Percentiles rank a stretch among this genome's conserved stretches.
Evolutionary conservation across 2,329 filamentous ascomycete genomes (phyloP).

Genomic region (Zelopaecilomyces penicillatus): DNA sequence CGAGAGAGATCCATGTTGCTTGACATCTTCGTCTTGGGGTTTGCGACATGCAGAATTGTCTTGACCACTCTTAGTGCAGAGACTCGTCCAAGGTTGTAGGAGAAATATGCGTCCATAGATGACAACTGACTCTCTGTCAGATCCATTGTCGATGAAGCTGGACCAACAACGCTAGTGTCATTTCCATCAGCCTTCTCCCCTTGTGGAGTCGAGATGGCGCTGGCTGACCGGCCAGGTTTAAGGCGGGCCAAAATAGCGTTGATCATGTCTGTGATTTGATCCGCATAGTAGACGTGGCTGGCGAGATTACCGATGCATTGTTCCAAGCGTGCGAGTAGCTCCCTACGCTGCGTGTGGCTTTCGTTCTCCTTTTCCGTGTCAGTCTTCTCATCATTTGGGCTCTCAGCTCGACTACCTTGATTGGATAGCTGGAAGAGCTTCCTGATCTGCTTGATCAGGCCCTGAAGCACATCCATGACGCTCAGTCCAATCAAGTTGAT

Average conservation of each 20-base stretch:
- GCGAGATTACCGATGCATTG: constrained; percentile 83
- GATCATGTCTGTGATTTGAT: constrained; percentile 94
- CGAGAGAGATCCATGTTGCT: constrained; percentile 58
- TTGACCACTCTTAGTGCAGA: constrained; percentile 72
- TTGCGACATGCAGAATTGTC: constrained; percentile 73
- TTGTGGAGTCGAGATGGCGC: constrained; percentile 34
- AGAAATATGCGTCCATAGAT: constrained; percentile 43
- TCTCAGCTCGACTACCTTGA: constrained; percentile 23
- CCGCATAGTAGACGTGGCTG: constrained; percentile 92
- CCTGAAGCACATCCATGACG: constrained; percentile 87
- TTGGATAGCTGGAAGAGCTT: constrained; percentile 60
- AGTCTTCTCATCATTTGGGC: constrained; percentile 25
- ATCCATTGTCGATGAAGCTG: constrained; percentile 30
- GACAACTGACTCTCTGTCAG: constrained; percentile 35
- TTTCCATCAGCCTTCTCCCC: constrained; percentile 37
- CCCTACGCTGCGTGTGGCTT: constrained; percentile 41
- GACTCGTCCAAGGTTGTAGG: constrained; percentile 46
- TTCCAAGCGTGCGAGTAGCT: constrained; percentile 64
- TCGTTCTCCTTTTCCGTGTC: constrained; percentile 24
- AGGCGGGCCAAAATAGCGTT: constrained; percentile 69
- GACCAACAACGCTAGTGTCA: constrained; percentile 19
- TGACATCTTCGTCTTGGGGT: constrained; percentile 51
- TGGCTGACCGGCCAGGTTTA: constrained; percentile 50
- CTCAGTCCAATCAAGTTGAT: constrained; percentile 93
- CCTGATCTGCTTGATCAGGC: constrained; percentile 76